A percentile compares a stretch with the other conserved stretches of the same genome.
Evolutionary conservation across 441 rosid species (phyloP).

Genomic region (Gossypium laxum): DNA sequence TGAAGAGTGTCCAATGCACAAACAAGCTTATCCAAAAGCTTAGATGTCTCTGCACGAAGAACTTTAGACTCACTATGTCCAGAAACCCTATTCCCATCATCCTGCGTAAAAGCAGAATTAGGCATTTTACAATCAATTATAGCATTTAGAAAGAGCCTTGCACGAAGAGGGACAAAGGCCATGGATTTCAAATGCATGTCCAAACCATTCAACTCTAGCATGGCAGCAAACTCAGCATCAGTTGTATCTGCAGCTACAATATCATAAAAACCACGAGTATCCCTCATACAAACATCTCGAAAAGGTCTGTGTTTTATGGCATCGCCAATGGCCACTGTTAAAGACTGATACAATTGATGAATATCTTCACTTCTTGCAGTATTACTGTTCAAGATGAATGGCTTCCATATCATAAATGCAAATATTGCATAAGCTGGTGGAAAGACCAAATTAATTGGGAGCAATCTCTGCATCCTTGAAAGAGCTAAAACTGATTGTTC

Average conservation of each 20-base stretch:
- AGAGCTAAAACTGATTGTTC: conserved; percentile 76
- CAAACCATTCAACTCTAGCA: conserved; percentile 57
- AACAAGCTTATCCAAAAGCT: conserved; percentile 77
- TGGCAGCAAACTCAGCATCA: conserved; percentile 77
- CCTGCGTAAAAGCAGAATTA: conserved; percentile 34
- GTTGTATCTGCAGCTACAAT: conserved; percentile 67
- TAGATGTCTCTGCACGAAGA: conserved; percentile 44
- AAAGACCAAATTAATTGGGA: conserved; percentile 75
- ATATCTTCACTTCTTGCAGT: conserved; percentile 62
- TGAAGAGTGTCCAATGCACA: conserved; percentile 69
- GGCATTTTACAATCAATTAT: conserved; percentile 76
- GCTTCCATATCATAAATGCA: conserved; percentile 75
- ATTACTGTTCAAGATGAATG: conserved; percentile 45
- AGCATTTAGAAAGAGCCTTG: conserved; percentile 78
- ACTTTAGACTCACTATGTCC: conserved; percentile 43
- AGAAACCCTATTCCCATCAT: conserved; percentile 43
- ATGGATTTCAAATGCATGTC: conserved; percentile 58
- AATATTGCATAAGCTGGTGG: conserved; percentile 85
- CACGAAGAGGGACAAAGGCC: conserved; percentile 84
- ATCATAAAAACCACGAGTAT: conserved; percentile 71
- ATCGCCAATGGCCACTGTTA: conserved; percentile 61
- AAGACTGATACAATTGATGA: conserved; percentile 62
- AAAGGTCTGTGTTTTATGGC: conserved; percentile 77
- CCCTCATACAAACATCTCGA: conserved; percentile 85
- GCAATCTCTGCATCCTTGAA: conserved; percentile 86